A percentile compares a stretch with the other conserved stretches of the same genome.
These are phyloP conservation scores for Barbarea vulgaris DNA, from an alignment of 345 rosid species.

Conservation along the genomic window DNA sequence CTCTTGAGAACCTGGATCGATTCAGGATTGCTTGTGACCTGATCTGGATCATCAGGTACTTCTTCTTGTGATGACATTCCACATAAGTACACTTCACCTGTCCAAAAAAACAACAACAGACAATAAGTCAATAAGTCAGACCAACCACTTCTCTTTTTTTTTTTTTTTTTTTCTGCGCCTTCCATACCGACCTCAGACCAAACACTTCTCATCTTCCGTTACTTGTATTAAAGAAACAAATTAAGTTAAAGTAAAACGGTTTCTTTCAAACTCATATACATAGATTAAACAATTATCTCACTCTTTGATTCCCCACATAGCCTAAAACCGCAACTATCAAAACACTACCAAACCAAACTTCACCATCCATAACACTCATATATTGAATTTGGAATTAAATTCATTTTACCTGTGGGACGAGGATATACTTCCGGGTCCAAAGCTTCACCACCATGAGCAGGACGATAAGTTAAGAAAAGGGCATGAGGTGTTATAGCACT, in stretches of 20 bases:
- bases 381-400: background rate
- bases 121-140: conserved; percentile 6
- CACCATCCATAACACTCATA: background rate
- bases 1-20: conserved; percentile 70
- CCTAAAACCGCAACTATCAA: background rate
- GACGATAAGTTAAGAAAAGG: conserved; percentile 56
- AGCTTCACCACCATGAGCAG: conserved; percentile 54
- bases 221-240: background rate
- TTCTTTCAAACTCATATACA: background rate
- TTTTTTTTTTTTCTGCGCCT: too few relatives aligned
- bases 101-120: background rate
- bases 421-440: conserved; percentile 86
- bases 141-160: background rate
- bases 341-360: background rate
- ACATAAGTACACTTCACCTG: conserved; percentile 90
- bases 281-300: background rate
- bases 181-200: too few relatives aligned
- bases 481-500: conserved; percentile 73
- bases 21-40: conserved; percentile 59
- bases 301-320: background rate
- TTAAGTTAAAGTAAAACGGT: background rate
- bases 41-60: conserved; percentile 80
- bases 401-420: conserved; percentile 63
- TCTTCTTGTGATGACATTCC: conserved; percentile 80
- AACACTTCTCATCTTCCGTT: background rate